phyloP scores from a whole-genome alignment of 2,329 filamentous ascomycete species.

The Trichoderma lentiforme region DNA sequence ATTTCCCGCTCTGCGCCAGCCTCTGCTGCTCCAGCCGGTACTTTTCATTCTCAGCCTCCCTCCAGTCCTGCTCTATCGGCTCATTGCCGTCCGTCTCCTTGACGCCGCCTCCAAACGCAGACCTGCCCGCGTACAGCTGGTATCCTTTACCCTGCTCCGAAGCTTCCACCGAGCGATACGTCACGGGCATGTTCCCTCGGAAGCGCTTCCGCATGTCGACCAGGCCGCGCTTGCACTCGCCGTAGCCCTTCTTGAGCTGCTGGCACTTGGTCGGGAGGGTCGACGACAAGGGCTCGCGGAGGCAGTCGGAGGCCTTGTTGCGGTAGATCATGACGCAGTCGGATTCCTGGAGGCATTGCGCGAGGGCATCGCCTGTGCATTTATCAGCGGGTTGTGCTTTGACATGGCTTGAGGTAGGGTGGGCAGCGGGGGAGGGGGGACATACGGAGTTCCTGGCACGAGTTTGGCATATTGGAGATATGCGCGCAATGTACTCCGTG shows the following conservation, averaged over 20 bases:
- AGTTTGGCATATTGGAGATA: constrained; percentile 72
- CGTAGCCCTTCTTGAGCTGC: constrained; percentile 87
- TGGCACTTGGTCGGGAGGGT: constrained; percentile 84
- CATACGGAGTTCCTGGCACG: constrained; percentile 94
- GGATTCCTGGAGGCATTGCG: constrained; percentile 90
- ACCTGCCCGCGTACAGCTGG: constrained; percentile 76
- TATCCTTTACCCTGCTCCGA: constrained; percentile 54
- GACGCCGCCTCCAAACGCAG: constrained; percentile 63
- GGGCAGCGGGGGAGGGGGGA: constrained; percentile 21
- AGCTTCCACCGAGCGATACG: constrained; percentile 53
- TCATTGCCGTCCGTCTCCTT: constrained; percentile 67
- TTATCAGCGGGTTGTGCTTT: constrained; percentile 15
- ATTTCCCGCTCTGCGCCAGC: constrained; percentile 19
- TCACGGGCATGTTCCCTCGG: constrained; percentile 84
- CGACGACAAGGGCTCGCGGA: constrained; percentile 76
- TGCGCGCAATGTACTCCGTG: background rate
- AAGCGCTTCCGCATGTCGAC: constrained; percentile 99
- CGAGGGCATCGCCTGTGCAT: constrained; percentile 77
- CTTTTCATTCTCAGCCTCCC: constrained; percentile 62
- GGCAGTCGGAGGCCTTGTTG: constrained; percentile 81
- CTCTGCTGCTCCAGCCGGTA: constrained; percentile 40
- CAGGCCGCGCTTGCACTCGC: constrained; percentile 93
- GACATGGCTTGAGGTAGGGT: background rate
- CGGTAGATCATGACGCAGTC: constrained; percentile 95
- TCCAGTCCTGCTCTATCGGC: constrained; percentile 57